These are phyloP conservation scores for Suillus luteus DNA, from an alignment of 768 basidiomycete species.

Conservation along the genomic window DNA sequence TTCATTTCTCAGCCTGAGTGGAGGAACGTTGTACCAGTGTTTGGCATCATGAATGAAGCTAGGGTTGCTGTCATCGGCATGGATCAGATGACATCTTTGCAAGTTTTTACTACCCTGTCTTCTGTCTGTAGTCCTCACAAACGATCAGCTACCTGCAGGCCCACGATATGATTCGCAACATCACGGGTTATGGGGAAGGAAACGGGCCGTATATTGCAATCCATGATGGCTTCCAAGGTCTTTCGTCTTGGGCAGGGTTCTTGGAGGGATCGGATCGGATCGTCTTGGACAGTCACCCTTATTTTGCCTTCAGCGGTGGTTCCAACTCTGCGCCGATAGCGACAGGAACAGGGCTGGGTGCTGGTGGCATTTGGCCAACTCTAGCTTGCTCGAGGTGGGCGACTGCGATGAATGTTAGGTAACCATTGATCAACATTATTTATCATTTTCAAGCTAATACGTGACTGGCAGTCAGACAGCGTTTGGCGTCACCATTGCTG, in stretches of 20 bases:
- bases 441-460: constrained; percentile 7
- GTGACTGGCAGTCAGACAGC: constrained; percentile 38
- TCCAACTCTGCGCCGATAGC: constrained; percentile 38
- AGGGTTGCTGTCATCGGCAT: constrained; percentile 52
- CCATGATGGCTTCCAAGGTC: constrained; percentile 62
- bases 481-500: constrained; percentile 74
- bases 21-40: constrained; percentile 58
- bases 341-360: constrained; percentile 30
- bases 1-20: constrained; percentile 82
- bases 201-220: constrained; percentile 56
- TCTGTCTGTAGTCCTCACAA: background rate
- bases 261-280: constrained; percentile 60
- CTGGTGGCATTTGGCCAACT: constrained; percentile 48
- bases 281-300: constrained; percentile 68
- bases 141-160: constrained; percentile 52
- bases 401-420: constrained; percentile 46
- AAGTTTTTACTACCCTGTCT: constrained; percentile 24
- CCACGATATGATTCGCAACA: constrained; percentile 64
- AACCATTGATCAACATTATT: constrained; percentile 17
- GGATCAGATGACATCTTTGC: constrained; percentile 62
- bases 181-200: constrained; percentile 74
- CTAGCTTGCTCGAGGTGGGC: constrained; percentile 64
- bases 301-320: constrained; percentile 57
- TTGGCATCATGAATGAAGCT: constrained; percentile 69
- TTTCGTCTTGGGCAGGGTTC: constrained; percentile 49